Percentiles rank a stretch among this genome's conserved stretches.
Evolutionary conservation across 2,329 filamentous ascomycete genomes (phyloP).

Genomic region (Cladosporium sp.): DNA sequence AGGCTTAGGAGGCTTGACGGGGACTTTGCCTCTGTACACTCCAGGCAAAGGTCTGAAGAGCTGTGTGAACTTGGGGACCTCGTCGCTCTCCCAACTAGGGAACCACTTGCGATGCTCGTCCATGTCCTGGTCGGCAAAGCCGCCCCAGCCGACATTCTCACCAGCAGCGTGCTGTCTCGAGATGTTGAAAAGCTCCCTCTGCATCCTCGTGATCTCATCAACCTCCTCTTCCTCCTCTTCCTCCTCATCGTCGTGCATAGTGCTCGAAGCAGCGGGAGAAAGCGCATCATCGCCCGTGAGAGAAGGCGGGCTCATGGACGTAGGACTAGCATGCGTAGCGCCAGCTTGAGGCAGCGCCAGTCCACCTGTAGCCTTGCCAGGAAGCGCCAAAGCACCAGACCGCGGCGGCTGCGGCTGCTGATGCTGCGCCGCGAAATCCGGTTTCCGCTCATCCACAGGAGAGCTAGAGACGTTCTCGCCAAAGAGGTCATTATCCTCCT

Average conservation of each 20-base stretch:
- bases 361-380: slow-evolving; percentile 22
- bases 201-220: slow-evolving; percentile 22
- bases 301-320: slow-evolving; percentile 24
- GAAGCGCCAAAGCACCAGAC: slow-evolving; percentile 28
- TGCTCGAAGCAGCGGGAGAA: slow-evolving; percentile 21
- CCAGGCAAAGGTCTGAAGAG: slow-evolving; percentile 78
- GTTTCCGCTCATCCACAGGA: slow-evolving; percentile 25
- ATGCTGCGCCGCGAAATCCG: slow-evolving; percentile 18
- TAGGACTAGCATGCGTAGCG: slow-evolving; percentile 15
- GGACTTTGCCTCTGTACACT: slow-evolving; percentile 72
- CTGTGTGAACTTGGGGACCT: slow-evolving; percentile 73
- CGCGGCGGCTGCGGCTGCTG: slow-evolving; percentile 15
- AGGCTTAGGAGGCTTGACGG: slow-evolving; percentile 72
- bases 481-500: slow-evolving; percentile 36
- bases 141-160: slow-evolving; percentile 21
- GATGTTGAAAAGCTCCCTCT: slow-evolving; percentile 30
- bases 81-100: slow-evolving; percentile 54
- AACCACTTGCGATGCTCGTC: slow-evolving; percentile 10
- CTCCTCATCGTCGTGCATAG: slow-evolving; percentile 22
- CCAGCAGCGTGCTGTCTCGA: slow-evolving; percentile 20
- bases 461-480: slow-evolving; percentile 30
- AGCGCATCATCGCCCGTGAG: slow-evolving; percentile 19
- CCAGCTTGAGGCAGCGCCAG: slow-evolving; percentile 25
- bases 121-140: slow-evolving; percentile 47
- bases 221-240: slow-evolving; percentile 26